A percentile compares a stretch with the other conserved stretches of the same genome.
These are phyloP conservation scores for Pezicula carpinea DNA, from an alignment of 2,329 filamentous ascomycete species.

Conservation along the genomic window DNA sequence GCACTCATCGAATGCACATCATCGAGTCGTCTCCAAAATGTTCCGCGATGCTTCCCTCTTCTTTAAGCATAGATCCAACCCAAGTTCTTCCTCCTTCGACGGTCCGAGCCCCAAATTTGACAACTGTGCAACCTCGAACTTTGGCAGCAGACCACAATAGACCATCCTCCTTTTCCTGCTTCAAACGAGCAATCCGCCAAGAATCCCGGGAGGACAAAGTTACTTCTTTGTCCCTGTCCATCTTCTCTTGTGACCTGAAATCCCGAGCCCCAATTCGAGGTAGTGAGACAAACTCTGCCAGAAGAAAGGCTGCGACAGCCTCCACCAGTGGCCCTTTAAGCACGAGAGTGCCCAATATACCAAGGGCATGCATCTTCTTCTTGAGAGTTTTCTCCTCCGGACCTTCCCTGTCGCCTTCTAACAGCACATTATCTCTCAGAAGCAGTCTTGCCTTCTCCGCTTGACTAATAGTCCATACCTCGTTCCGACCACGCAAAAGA, in stretches of 20 bases:
- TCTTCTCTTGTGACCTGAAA: slow-evolving; percentile 56
- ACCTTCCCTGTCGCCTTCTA: slow-evolving; percentile 52
- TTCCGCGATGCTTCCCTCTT: slow-evolving; percentile 66
- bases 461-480: slow-evolving; percentile 60
- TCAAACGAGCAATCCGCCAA: slow-evolving; percentile 53
- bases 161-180: slow-evolving; percentile 52
- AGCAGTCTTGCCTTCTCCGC: slow-evolving; percentile 55
- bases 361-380: slow-evolving; percentile 68
- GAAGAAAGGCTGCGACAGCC: slow-evolving; percentile 65
- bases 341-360: slow-evolving; percentile 80
- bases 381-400: slow-evolving; percentile 36
- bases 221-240: slow-evolving; percentile 35
- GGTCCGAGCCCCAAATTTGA: slow-evolving; percentile 82
- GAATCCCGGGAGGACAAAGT: slow-evolving; percentile 37
- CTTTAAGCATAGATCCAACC: slow-evolving; percentile 69
- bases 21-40: slow-evolving; percentile 78
- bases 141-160: slow-evolving; percentile 79
- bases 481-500: slow-evolving; percentile 78
- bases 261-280: slow-evolving; percentile 80
- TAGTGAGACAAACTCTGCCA: slow-evolving; percentile 70
- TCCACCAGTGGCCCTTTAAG: slow-evolving; percentile 69
- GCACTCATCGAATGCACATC: slow-evolving; percentile 60
- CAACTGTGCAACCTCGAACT: slow-evolving; percentile 77
- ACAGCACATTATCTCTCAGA: slow-evolving; percentile 77
- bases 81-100: slow-evolving; percentile 79